Evolutionary conservation across 352 stramenopile genomes (phyloP).

Genomic region (Globisporangium cederbergense): DNA sequence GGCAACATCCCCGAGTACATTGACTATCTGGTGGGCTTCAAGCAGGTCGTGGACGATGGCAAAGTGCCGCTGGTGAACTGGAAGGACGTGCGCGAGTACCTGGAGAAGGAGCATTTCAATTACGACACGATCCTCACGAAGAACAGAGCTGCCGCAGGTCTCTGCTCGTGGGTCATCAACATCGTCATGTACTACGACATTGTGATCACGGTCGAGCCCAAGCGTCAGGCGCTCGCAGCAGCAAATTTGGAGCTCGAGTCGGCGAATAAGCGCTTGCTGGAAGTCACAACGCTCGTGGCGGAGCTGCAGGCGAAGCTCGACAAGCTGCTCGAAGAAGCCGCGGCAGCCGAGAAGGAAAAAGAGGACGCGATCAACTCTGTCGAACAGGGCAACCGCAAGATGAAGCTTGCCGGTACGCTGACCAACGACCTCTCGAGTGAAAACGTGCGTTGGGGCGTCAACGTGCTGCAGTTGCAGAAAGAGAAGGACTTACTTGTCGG

Average conservation of each 20-base stretch:
- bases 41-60: constrained; percentile 92
- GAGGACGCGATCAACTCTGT: constrained; percentile 92
- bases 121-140: constrained; percentile 93
- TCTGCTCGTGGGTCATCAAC: constrained; percentile 95
- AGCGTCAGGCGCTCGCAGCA: constrained; percentile 88
- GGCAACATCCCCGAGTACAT: constrained; percentile 96
- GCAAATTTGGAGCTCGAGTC: constrained; percentile 90
- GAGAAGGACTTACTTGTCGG: constrained; percentile 92
- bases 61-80: constrained; percentile 91
- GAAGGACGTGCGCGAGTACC: constrained; percentile 92
- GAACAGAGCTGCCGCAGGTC: constrained; percentile 91
- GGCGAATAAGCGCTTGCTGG: constrained; percentile 86
- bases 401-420: constrained; percentile 93
- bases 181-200: constrained; percentile 98
- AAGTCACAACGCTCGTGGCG: constrained; percentile 89
- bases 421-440: constrained; percentile 94
- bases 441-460: constrained; percentile 94
- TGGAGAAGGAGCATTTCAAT: constrained; percentile 95
- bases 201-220: constrained; percentile 93
- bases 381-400: constrained; percentile 91
- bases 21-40: constrained; percentile 92
- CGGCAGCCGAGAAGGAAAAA: constrained; percentile 90
- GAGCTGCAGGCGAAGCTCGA: constrained; percentile 92
- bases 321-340: constrained; percentile 88
- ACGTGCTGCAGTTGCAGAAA: constrained; percentile 89